phyloP scores from a whole-genome alignment of 2,329 filamentous ascomycete genomes.

The Fusarium sp. region DNA sequence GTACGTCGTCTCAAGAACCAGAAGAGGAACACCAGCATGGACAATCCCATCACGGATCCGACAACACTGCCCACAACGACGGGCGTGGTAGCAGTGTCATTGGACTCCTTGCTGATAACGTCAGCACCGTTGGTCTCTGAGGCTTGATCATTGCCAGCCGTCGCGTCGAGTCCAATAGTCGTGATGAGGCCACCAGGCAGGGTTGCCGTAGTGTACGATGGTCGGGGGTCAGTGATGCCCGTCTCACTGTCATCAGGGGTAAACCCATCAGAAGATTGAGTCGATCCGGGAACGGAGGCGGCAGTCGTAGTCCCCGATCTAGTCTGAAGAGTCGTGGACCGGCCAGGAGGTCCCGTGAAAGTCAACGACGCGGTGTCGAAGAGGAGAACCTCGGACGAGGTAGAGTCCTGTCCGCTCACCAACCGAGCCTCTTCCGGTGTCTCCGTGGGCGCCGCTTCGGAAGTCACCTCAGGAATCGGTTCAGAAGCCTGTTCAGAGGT shows the following conservation, averaged over 20 bases:
- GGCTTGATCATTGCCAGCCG: constrained; percentile 33
- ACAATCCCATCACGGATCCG: constrained; percentile 58
- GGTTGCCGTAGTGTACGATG: constrained; percentile 36
- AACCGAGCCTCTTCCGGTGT: constrained; percentile 15
- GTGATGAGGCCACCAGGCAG: constrained; percentile 34
- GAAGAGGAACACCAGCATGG: constrained; percentile 60
- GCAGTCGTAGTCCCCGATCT: constrained; percentile 26
- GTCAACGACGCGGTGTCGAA: constrained; percentile 36
- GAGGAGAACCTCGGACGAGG: constrained; percentile 28
- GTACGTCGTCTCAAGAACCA: constrained; percentile 62
- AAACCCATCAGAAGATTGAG: constrained; percentile 28
- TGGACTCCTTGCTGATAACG: constrained; percentile 18
- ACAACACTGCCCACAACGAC: constrained; percentile 65
- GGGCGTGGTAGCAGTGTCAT: constrained; percentile 35
- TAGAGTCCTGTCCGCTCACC: constrained; percentile 12
- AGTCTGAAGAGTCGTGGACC: constrained; percentile 37
- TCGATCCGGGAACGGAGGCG: constrained; percentile 27
- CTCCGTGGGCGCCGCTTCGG: constrained; percentile 7
- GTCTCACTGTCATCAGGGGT: constrained; percentile 24
- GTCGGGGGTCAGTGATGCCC: constrained; percentile 23
- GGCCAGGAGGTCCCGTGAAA: constrained; percentile 25
- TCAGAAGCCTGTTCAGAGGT: neutral
- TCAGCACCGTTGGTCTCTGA: constrained; percentile 31
- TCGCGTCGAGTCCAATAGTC: constrained; percentile 35
- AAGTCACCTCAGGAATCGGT: neutral